Evolutionary conservation across 140 eudicot species (phyloP).

Genomic region (Anethum foeniculum): DNA sequence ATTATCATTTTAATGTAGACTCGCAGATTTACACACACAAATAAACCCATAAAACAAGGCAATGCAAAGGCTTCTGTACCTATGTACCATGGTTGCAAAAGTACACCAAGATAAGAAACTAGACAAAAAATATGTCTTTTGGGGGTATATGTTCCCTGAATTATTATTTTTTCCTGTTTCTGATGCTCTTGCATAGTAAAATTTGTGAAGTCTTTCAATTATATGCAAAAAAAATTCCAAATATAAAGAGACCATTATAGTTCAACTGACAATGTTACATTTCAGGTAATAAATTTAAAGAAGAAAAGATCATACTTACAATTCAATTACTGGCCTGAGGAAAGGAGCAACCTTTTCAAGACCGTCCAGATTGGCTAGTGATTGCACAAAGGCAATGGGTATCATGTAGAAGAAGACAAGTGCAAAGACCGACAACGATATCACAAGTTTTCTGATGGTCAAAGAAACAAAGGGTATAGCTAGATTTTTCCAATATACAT

Average conservation of each 20-base stretch:
- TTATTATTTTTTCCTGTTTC: background rate
- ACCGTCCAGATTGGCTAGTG: conserved; percentile 90
- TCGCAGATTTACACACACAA: background rate
- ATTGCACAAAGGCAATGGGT: conserved; percentile 96
- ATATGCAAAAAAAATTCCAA: background rate
- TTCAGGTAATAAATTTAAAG: background rate
- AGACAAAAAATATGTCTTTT: background rate
- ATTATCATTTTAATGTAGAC: background rate
- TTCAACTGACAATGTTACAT: background rate
- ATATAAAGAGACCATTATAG: background rate
- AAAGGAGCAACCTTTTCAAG: conserved; percentile 88
- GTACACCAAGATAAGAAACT: background rate
- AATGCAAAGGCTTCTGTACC: background rate
- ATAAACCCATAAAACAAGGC: background rate
- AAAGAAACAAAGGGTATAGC: conserved; percentile 86
- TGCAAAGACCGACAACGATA: conserved; percentile 64
- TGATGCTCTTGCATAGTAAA: background rate
- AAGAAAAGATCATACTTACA: conserved; percentile 35
- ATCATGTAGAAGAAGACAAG: conserved; percentile 94
- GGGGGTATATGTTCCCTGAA: background rate
- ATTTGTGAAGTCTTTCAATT: background rate
- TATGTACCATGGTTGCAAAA: background rate
- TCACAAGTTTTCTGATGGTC: conserved; percentile 71
- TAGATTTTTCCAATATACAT: conserved; percentile 85
- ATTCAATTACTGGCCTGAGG: conserved; percentile 76